Evolutionary conservation across 2,329 filamentous ascomycete genomes (phyloP), one percentile per base, ranked within the genome.

Genomic region (Diaporthe helianthi): DNA sequence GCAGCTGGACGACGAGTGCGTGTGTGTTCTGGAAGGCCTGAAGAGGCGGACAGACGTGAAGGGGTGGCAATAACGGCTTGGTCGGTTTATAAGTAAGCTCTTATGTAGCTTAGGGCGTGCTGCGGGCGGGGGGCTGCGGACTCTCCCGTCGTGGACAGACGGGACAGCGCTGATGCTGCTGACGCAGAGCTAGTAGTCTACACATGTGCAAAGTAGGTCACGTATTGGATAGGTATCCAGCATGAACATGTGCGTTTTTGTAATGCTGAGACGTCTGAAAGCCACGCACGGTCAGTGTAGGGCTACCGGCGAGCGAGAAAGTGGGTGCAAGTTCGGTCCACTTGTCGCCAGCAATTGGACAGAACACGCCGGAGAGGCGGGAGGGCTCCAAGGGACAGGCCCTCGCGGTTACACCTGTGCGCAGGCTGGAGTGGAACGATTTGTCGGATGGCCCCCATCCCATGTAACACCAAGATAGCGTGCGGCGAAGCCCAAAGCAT

Each of bases 141-240:
- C 55, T 46, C 17, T n/a, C 38, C 54, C 26, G 17, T 22, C n/a
- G 6, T 9, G 24, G 8, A 31, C 49, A 24, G 31, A 19, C 61
- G 24, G 61, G 33, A 66, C 22, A 54, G 38, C 38, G 63, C 64
- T 55, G 38, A 36, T 31, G 8, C 33, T 49, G 52, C 49, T 58
- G 64, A 44, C 29, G 64, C 64, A 49, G 41, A 55, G 52, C 51
- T 53, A 67, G 61, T 53, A 67, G 61, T 65, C 46, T 65, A 13
- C 13, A 67, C 44, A 49, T 7, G 64, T 52, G 41, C 46, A 67
- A 24, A 41, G 58, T 41, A 22, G 64, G 52, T 54, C 38, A 33
- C 52, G 24, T 49, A 38, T 38, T 44, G 44, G 52, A 52, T 26
- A 53, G 64, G 64, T 58, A 29, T 24, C 13, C 29, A 36, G 7